Evolutionary conservation across 2,329 filamentous ascomycete genomes (phyloP).

Genomic region (Neurospora sp.): DNA sequence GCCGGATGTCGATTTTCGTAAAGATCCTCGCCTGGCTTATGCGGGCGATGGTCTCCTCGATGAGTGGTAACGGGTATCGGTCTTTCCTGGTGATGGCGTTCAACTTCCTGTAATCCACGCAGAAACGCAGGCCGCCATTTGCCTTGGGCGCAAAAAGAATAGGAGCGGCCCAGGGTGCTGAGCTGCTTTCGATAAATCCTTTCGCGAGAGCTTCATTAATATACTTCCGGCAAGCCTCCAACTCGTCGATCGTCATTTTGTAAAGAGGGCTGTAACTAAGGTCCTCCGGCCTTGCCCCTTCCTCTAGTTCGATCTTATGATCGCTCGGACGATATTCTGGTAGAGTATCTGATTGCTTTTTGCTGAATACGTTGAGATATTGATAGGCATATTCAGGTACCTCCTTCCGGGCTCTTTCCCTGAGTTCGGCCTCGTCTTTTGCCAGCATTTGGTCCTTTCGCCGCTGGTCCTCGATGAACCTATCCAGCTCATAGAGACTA

Average conservation of each 20-base stretch:
- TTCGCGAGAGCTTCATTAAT: neutral
- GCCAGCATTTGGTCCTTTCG: no score
- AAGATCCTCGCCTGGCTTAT: neutral
- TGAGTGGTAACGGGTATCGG: neutral
- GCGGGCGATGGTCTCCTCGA: neutral
- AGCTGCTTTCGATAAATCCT: constrained; percentile 1
- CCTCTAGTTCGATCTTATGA: no score
- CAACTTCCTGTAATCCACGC: neutral
- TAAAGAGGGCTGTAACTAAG: constrained; percentile 1
- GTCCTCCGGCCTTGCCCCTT: no score
- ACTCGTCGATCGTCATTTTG: neutral
- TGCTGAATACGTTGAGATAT: no score
- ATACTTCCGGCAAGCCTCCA: neutral
- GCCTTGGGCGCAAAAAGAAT: neutral
- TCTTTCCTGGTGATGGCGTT: neutral
- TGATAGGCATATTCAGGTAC: no score
- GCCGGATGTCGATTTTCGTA: neutral
- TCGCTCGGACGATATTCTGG: no score
- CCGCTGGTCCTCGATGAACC: no score
- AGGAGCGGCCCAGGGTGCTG: neutral
- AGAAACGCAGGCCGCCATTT: neutral
- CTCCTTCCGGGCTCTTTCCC: no score
- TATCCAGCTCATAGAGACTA: no score
- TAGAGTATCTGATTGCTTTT: no score
- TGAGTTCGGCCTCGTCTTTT: no score